Evolutionary conservation across 345 rosid species (phyloP).

Genomic region (Mallotus nudiflorus): DNA sequence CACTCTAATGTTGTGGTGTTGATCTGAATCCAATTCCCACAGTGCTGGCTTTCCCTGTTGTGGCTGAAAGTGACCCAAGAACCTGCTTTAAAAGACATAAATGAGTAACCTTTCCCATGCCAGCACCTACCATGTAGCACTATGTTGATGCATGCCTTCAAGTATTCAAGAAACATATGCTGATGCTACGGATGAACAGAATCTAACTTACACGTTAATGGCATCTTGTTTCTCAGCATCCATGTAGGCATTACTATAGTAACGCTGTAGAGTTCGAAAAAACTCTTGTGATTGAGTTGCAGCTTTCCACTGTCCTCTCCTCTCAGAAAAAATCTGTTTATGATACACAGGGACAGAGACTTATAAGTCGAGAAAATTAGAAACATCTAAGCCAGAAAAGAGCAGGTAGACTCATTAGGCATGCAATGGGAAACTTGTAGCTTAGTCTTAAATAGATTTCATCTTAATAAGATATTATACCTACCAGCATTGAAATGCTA

Average conservation of each 20-base stretch:
- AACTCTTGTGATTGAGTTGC: constrained; percentile 96
- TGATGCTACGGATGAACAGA: not conserved
- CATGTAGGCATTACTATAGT: constrained; percentile 86
- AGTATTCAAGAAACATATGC: not conserved
- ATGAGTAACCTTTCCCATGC: not conserved
- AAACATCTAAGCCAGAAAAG: not conserved
- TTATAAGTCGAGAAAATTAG: not conserved
- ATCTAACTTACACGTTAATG: constrained; percentile 74
- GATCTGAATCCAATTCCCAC: constrained; percentile 88
- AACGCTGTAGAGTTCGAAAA: constrained; percentile 82
- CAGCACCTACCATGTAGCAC: not conserved
- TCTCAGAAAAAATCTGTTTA: constrained; percentile 82
- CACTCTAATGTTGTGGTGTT: constrained; percentile 56
- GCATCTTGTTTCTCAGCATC: constrained; percentile 96
- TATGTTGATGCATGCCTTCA: not conserved
- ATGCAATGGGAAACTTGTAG: not conserved
- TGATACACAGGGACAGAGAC: not conserved
- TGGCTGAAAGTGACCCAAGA: constrained; percentile 96
- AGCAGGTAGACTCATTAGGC: not conserved
- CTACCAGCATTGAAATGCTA: not conserved
- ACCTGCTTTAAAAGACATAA: constrained; percentile 46
- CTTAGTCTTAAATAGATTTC: not conserved
- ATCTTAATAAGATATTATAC: not conserved
- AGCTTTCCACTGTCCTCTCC: constrained; percentile 99
- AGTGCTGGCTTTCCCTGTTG: constrained; percentile 80